These are phyloP conservation scores for Camellia oleifera DNA, from an alignment of 179 eudicot species.

Conservation along the genomic window DNA sequence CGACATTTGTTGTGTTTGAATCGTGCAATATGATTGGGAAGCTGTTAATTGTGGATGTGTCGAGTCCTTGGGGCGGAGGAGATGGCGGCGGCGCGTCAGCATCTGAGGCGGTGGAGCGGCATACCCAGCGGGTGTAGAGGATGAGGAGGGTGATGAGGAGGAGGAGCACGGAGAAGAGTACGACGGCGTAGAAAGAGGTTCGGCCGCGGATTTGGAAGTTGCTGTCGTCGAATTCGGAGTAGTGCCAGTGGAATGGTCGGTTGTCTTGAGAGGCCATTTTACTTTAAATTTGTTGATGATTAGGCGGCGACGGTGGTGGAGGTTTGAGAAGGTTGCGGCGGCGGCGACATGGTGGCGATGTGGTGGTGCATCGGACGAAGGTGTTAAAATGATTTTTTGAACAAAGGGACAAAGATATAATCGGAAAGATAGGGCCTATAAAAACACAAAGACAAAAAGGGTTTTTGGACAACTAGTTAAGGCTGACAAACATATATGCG, in stretches of 20 bases:
- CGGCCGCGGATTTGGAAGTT: constrained; percentile 65
- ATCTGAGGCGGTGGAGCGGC: constrained; percentile 19
- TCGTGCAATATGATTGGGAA: constrained; percentile 43
- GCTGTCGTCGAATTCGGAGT: constrained; percentile 54
- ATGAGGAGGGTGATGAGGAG: constrained; percentile 38
- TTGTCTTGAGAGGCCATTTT: constrained; percentile 18
- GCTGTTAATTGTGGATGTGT: constrained; percentile 28
- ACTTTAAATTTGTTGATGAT: background rate
- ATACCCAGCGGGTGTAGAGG: constrained; percentile 58
- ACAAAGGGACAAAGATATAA: no score
- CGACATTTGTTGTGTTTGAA: constrained; percentile 16
- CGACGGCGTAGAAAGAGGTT: constrained; percentile 47
- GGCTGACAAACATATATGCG: no score
- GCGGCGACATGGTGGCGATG: background rate
- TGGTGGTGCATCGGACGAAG: no score
- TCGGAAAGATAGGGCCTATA: no score
- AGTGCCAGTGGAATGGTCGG: constrained; percentile 50
- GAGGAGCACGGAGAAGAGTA: constrained; percentile 44
- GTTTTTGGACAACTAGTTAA: no score
- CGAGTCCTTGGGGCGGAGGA: constrained; percentile 41
- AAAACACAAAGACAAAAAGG: no score
- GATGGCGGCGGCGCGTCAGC: constrained; percentile 21
- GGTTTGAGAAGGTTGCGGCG: no score
- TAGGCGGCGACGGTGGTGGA: constrained; percentile 3
- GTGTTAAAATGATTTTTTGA: no score